Evolutionary conservation across 768 basidiomycete species (phyloP).

Genomic region (Mycena olivaceomarginata): DNA sequence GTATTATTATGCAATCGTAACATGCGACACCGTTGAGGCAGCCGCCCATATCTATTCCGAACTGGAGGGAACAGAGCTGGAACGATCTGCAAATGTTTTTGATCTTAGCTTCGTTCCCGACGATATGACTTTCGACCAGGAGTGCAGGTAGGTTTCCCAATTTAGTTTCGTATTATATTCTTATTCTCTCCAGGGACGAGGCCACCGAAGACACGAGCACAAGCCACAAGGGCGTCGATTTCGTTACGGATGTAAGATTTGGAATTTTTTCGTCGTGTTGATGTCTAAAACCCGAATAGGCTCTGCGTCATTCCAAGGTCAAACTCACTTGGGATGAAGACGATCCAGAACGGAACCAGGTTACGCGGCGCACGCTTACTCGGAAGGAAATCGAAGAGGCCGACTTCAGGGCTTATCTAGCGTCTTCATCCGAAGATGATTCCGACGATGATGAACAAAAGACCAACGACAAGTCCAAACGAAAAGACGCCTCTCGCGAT

Average conservation of each 20-base stretch:
- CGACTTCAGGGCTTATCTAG: constrained; percentile 90
- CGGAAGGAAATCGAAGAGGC: constrained; percentile 93
- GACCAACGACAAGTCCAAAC: constrained; percentile 51
- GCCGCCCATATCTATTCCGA: constrained; percentile 90
- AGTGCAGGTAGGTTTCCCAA: constrained; percentile 72
- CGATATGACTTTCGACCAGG: constrained; percentile 89
- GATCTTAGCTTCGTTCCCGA: constrained; percentile 96
- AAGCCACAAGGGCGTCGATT: constrained; percentile 87
- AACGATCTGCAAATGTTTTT: constrained; percentile 96
- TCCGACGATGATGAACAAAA: constrained; percentile 57
- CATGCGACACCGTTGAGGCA: constrained; percentile 87
- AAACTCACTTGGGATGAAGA: constrained; percentile 99
- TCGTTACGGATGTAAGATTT: constrained; percentile 90
- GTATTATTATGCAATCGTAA: constrained; percentile 96
- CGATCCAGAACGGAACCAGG: constrained; percentile 88
- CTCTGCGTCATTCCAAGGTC: constrained; percentile 97
- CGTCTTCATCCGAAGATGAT: constrained; percentile 80
- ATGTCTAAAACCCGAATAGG: constrained; percentile 67
- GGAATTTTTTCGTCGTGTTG: neutral
- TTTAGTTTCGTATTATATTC: constrained; percentile 5
- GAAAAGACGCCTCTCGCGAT: constrained; percentile 73
- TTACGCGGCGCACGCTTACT: constrained; percentile 87
- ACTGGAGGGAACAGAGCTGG: constrained; percentile 95
- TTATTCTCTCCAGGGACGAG: constrained; percentile 79
- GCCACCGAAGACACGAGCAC: constrained; percentile 78